A percentile compares a stretch with the other conserved stretches of the same genome.
These are phyloP conservation scores for Salix suchowensis DNA, from an alignment of 345 rosid species.

Conservation along the genomic window DNA sequence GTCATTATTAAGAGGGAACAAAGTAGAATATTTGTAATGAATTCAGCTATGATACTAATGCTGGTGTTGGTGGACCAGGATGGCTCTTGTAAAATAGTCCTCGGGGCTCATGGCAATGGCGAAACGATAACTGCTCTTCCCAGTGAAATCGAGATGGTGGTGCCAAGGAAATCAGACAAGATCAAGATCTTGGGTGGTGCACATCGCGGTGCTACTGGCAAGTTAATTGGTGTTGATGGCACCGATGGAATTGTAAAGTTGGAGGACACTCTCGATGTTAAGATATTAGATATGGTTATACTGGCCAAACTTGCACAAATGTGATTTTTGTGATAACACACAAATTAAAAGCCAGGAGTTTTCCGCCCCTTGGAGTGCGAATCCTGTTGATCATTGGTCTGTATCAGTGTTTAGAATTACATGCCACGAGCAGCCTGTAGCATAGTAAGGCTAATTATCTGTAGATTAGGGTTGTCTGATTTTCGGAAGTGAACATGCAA, in stretches of 20 bases:
- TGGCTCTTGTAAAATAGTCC: slow-evolving; percentile 68
- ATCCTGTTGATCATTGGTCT: too few species aligned
- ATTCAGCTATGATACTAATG: background rate
- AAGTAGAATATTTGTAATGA: background rate
- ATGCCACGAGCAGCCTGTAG: background rate
- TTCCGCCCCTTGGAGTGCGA: accelerated
- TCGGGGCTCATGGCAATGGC: slow-evolving; percentile 58
- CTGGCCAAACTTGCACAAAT: slow-evolving; percentile 53
- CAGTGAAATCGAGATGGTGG: slow-evolving; percentile 58
- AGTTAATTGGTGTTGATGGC: slow-evolving; percentile 88
- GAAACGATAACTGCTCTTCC: slow-evolving; percentile 44
- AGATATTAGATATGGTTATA: slow-evolving; percentile 74
- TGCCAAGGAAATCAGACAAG: slow-evolving; percentile 74
- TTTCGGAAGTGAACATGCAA: too few species aligned
- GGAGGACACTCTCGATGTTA: slow-evolving; percentile 81
- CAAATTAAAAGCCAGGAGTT: background rate
- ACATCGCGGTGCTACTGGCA: slow-evolving; percentile 77
- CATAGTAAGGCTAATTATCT: background rate
- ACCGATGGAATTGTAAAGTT: slow-evolving; percentile 83
- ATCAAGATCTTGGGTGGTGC: slow-evolving; percentile 84
- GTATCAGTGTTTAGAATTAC: background rate
- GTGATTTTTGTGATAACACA: background rate
- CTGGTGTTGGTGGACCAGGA: slow-evolving; percentile 43
- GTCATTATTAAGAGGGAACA: background rate
- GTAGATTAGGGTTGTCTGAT: background rate